phyloP scores from a whole-genome alignment of 1,284 basidiomycete genomes.

The Inonotus obliquus region DNA sequence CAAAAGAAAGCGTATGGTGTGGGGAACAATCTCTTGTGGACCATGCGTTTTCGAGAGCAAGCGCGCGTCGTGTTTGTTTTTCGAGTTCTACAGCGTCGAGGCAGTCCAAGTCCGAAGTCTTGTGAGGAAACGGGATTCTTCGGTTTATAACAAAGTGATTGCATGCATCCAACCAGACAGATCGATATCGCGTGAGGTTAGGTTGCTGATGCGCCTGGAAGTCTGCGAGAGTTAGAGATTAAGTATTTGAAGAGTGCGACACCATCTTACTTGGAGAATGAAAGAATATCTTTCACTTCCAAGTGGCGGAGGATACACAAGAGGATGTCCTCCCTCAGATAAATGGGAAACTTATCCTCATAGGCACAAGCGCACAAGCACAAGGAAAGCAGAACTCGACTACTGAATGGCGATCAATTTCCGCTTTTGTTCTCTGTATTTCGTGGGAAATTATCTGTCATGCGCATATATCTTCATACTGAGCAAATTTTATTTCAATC shows the following conservation, averaged over 20 bases:
- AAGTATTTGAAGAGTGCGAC: background rate
- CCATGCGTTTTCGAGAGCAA: slow-evolving; percentile 46
- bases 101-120: slow-evolving; percentile 28
- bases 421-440: background rate
- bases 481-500: no score
- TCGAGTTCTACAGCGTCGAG: slow-evolving; percentile 40
- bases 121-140: slow-evolving; percentile 44
- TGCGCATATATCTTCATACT: background rate
- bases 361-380: no score
- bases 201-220: slow-evolving; percentile 38
- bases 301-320: slow-evolving; percentile 8
- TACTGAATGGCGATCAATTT: background rate
- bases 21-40: slow-evolving; percentile 26
- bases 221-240: slow-evolving; percentile 32
- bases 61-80: slow-evolving; percentile 37
- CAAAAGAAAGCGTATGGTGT: slow-evolving; percentile 19
- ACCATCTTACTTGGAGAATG: slow-evolving; percentile 37
- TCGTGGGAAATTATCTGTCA: background rate
- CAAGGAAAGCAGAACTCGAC: background rate
- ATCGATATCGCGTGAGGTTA: slow-evolving; percentile 42
- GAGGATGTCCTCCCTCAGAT: slow-evolving; percentile 17
- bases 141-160: slow-evolving; percentile 35
- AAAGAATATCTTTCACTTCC: slow-evolving; percentile 41
- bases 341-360: slow-evolving; percentile 1
- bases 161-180: slow-evolving; percentile 53